A percentile compares a stretch with the other conserved stretches of the same genome.
phyloP scores from a whole-genome alignment of 2,329 filamentous ascomycete species.

The Polychaeton citri region DNA sequence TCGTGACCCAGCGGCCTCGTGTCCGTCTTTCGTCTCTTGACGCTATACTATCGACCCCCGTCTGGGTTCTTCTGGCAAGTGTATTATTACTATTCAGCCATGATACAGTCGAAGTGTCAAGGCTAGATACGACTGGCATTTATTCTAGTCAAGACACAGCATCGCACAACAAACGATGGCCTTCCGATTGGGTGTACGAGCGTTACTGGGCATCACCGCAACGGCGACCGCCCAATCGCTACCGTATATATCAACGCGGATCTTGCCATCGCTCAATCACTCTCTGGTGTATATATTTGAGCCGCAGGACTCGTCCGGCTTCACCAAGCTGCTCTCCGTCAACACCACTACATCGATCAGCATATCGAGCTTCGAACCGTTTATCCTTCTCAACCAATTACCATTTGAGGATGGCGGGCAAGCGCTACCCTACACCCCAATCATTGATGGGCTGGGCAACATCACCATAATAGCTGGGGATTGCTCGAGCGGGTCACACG shows the following conservation, averaged over 20 bases:
- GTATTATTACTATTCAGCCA: too few relatives aligned
- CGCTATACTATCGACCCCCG: too few relatives aligned
- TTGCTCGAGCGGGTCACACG: slow-evolving; percentile 44
- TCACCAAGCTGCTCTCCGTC: slow-evolving; percentile 47
- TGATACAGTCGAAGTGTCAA: too few relatives aligned
- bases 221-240: slow-evolving; percentile 26
- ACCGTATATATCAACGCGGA: slow-evolving; percentile 65
- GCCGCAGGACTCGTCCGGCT: slow-evolving; percentile 33
- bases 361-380: slow-evolving; percentile 30
- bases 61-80: too few relatives aligned
- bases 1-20: too few relatives aligned
- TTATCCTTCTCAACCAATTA: slow-evolving; percentile 41
- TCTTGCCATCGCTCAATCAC: slow-evolving; percentile 44
- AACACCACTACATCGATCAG: slow-evolving; percentile 48
- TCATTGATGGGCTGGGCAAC: slow-evolving; percentile 53
- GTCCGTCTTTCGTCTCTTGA: too few relatives aligned
- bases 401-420: slow-evolving; percentile 47
- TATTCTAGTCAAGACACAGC: too few relatives aligned
- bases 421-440: slow-evolving; percentile 50
- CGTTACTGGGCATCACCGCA: too few relatives aligned
- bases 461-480: slow-evolving; percentile 63
- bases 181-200: too few relatives aligned
- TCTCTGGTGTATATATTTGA: slow-evolving; percentile 58
- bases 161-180: too few relatives aligned
- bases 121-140: too few relatives aligned